Evolutionary conservation across 805 yeast species (phyloP).

Genomic region (Candida germanica): DNA sequence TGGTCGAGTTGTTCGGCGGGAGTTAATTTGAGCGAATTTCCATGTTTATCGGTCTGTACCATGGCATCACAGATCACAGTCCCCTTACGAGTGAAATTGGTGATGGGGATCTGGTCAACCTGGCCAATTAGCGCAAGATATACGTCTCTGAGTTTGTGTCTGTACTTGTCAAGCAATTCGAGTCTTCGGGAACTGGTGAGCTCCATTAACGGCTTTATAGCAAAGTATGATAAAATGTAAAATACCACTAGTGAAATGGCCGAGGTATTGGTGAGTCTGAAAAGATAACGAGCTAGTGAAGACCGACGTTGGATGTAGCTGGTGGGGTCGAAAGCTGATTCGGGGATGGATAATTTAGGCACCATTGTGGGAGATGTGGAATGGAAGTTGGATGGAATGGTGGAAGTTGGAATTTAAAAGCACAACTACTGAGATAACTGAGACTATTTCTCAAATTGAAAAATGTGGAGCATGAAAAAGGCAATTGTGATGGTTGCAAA

Average conservation of each 20-base stretch:
- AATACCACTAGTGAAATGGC: constrained; percentile 26
- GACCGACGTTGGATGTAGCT: constrained; percentile 22
- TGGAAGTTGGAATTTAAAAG: no score
- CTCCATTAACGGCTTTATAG: constrained; percentile 34
- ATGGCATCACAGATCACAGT: constrained; percentile 36
- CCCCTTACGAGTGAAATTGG: constrained; percentile 28
- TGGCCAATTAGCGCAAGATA: constrained; percentile 31
- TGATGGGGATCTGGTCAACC: constrained; percentile 39
- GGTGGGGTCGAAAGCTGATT: constrained; percentile 35
- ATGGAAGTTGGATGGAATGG: background rate
- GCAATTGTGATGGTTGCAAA: no score
- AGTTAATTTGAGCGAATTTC: constrained; percentile 6
- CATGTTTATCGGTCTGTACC: constrained; percentile 29
- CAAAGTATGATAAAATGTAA: constrained; percentile 32
- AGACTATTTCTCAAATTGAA: no score
- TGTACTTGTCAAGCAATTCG: constrained; percentile 32
- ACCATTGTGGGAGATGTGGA: background rate
- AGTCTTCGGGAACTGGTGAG: constrained; percentile 25
- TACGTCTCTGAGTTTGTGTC: constrained; percentile 32
- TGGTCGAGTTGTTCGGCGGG: constrained; percentile 17
- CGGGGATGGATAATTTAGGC: constrained; percentile 34
- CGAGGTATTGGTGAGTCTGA: constrained; percentile 33
- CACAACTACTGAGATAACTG: no score
- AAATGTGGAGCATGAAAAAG: no score
- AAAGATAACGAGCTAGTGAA: constrained; percentile 22